Evolutionary conservation across 345 rosid species (phyloP), one percentile per base, ranked within the genome.

Genomic region (Isatis tinctoria): DNA sequence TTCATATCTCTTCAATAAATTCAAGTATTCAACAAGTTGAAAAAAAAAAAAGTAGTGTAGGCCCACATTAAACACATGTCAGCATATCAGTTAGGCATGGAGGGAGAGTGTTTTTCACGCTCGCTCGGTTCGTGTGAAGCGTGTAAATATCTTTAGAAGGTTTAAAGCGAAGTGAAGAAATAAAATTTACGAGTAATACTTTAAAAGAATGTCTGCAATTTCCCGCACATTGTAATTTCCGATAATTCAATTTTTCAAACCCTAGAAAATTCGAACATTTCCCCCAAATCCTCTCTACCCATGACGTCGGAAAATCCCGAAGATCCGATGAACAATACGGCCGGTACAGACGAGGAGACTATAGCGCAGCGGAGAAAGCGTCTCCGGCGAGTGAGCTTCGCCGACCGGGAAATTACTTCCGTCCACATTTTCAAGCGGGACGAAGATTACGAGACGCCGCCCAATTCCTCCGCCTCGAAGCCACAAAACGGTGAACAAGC

Each of bases 301-400:
- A 85, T 87, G 90, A 82, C 83, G 9, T 86, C 90, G 20, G 79
- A 67, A 66, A 79, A 71, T 2, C 85, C 74, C 5, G 85, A 82
- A 37, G 87, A 87, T 43, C 80, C 78, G 14, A 70, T 75, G 67
- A 65, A 77, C 85, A 82, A 73, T 65, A 75, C 82, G 1, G 81
- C 82, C 57, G 92, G 78, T 64, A 88, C 97, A 16, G 97, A 87
- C 40, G 96, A 87, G 49, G 97, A 87, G 74, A 85, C 90, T 37
- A 43, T 85, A 27, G 97, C 95, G 0, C 80, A 81, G 39, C 81
- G 81, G 32, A 79, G 78, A 81, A 92, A 88, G 73, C 93, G 96
- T 8, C 79, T 85, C 61, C 86, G 99, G 63, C 91, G 99, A 49
- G 99, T 95, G 70, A 95, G 99, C 87, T 95, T 95, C 64, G 99